Evolutionary conservation across 2,329 filamentous ascomycete genomes (phyloP).

Genomic region (Phaeosphaeria sp.): DNA sequence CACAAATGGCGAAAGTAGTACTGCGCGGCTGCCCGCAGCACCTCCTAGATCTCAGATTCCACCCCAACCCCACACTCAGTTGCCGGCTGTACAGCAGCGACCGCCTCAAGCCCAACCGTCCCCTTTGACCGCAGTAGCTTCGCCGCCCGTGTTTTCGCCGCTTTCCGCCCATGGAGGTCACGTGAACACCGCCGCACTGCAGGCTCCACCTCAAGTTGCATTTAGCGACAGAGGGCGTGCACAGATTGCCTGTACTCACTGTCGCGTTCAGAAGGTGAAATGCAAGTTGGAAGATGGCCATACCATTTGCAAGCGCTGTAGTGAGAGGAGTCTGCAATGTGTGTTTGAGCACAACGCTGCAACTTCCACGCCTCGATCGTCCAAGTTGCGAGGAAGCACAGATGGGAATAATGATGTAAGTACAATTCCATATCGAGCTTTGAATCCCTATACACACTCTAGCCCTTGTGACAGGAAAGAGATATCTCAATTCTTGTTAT

Average conservation of each 20-base stretch:
- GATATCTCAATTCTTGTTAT: too few relatives aligned
- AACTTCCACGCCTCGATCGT: slow-evolving; percentile 18
- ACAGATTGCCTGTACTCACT: slow-evolving; percentile 78
- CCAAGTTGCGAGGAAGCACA: slow-evolving; percentile 51
- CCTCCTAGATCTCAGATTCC: slow-evolving; percentile 18
- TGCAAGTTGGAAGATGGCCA: slow-evolving; percentile 79
- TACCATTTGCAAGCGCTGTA: slow-evolving; percentile 76
- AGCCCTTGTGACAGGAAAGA: too few relatives aligned
- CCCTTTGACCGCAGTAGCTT: slow-evolving; percentile 37
- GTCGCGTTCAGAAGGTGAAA: slow-evolving; percentile 83
- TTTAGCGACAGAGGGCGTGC: slow-evolving; percentile 59
- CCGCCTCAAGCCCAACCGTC: slow-evolving; percentile 33
- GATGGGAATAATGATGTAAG: slow-evolving; percentile 31
- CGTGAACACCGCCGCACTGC: slow-evolving; percentile 25
- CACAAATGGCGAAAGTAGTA: slow-evolving; percentile 27
- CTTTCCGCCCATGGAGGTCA: slow-evolving; percentile 27
- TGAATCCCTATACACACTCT: not conserved
- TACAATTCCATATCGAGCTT: not conserved
- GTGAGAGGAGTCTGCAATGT: slow-evolving; percentile 70
- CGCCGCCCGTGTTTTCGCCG: slow-evolving; percentile 34
- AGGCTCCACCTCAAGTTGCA: slow-evolving; percentile 56
- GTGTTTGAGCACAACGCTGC: slow-evolving; percentile 61
- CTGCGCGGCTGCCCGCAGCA: slow-evolving; percentile 26
- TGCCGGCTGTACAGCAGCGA: slow-evolving; percentile 25
- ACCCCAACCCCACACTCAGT: slow-evolving; percentile 3